Percentiles rank a stretch among this genome's conserved stretches.
Conservation (phyloP, 495 filamentous ascomycete genomes). For the Chaetomidium leptoderma region DNA sequence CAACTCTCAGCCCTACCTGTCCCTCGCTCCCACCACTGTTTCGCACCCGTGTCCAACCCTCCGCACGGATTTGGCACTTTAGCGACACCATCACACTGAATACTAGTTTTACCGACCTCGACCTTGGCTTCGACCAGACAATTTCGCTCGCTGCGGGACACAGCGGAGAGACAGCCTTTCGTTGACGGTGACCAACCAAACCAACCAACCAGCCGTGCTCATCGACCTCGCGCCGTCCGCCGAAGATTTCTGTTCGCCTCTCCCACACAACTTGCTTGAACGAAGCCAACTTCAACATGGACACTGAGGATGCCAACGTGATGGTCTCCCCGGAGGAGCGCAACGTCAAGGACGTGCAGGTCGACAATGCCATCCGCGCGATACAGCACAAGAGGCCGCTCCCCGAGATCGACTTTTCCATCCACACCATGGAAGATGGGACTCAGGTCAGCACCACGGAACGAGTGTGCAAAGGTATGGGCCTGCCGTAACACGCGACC, state of each 20-base stretch:
- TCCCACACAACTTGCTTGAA: not conserved
- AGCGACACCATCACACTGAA: not conserved
- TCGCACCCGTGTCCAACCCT: constrained; percentile 1
- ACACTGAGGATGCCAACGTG: constrained; percentile 34
- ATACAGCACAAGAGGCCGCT: constrained; percentile 88
- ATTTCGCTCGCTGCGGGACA: constrained; percentile 16
- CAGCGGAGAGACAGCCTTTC: constrained; percentile 16
- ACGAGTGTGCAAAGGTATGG: constrained; percentile 91
- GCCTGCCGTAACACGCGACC: not conserved
- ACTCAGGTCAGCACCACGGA: constrained; percentile 90
- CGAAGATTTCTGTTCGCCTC: not conserved
- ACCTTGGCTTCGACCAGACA: constrained; percentile 2
- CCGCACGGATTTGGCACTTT: not conserved
- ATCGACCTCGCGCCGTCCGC: not conserved
- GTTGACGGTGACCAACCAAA: constrained; percentile 7
- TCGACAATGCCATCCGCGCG: constrained; percentile 70
- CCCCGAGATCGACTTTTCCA: constrained; percentile 96
- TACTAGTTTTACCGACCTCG: not conserved
- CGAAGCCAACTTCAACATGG: constrained; percentile 28
- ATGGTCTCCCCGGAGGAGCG: constrained; percentile 28
- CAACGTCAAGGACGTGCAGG: constrained; percentile 41
- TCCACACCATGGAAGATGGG: constrained; percentile 98
- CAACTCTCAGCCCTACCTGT: constrained; percentile 32
- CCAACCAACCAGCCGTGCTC: constrained; percentile 9
- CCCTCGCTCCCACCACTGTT: not conserved